Percentiles rank a stretch among this genome's conserved stretches.
phyloP scores from a whole-genome alignment of 495 filamentous ascomycete genomes.

The Umbilicaria muhlenbergii region DNA sequence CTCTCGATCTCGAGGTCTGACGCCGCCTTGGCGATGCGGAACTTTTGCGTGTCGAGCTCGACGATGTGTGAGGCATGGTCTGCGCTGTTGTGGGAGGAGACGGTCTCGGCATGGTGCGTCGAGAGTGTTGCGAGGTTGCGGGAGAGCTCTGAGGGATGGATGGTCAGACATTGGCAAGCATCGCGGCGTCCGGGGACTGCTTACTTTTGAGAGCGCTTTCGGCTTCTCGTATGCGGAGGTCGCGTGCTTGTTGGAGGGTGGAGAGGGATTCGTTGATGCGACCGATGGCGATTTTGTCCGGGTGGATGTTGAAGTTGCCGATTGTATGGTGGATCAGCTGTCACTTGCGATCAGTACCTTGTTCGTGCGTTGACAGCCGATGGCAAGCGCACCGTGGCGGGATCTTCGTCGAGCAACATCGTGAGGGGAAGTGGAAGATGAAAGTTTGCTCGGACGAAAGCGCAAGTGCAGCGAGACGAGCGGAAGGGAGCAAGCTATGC shows the following conservation, averaged over 20 bases:
- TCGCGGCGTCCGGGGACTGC: neutral
- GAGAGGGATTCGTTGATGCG: slow-evolving; percentile 74
- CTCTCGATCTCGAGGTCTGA: slow-evolving; percentile 83
- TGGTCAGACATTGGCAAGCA: neutral
- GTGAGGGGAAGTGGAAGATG: slow-evolving; percentile 15
- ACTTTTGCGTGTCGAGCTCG: slow-evolving; percentile 83
- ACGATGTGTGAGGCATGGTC: slow-evolving; percentile 70
- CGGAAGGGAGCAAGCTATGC: too few species aligned
- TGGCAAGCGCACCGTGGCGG: slow-evolving; percentile 48
- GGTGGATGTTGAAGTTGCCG: slow-evolving; percentile 83
- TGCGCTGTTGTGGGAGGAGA: slow-evolving; percentile 51
- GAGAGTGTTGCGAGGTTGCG: slow-evolving; percentile 54
- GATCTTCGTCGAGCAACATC: slow-evolving; percentile 97
- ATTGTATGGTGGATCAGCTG: slow-evolving; percentile 84
- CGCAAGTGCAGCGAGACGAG: too few species aligned
- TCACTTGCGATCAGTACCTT: slow-evolving; percentile 10
- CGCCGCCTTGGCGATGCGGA: slow-evolving; percentile 77
- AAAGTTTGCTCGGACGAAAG: too few species aligned
- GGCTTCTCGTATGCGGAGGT: slow-evolving; percentile 56
- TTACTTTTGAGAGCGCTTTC: slow-evolving; percentile 50
- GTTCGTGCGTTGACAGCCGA: neutral
- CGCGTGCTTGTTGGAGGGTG: slow-evolving; percentile 62
- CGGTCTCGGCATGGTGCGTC: slow-evolving; percentile 54
- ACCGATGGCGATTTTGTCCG: slow-evolving; percentile 72
- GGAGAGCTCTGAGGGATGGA: slow-evolving; percentile 35